phyloP scores from a whole-genome alignment of 2,329 filamentous ascomycete species.

The Tolypocladium sp. region DNA sequence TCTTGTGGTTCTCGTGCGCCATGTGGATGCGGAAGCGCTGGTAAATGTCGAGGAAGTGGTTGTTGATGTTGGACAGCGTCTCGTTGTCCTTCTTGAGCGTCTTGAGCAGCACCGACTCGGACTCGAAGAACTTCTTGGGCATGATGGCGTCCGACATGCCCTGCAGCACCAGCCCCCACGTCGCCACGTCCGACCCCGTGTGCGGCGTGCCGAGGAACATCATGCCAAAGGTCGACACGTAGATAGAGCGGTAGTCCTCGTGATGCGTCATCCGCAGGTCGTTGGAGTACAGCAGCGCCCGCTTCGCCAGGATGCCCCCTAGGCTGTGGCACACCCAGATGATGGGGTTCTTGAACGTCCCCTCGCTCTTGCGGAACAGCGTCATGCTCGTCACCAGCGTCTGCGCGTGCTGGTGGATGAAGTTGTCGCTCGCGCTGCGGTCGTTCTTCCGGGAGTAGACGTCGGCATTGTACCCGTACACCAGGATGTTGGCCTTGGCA shows the following conservation, averaged over 20 bases:
- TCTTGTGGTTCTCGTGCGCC: constrained; percentile 67
- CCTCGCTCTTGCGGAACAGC: constrained; percentile 50
- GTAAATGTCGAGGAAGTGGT: constrained; percentile 62
- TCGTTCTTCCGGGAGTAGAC: constrained; percentile 38
- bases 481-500: constrained; percentile 53
- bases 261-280: constrained; percentile 50
- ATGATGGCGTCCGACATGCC: constrained; percentile 57
- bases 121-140: constrained; percentile 57
- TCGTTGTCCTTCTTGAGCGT: constrained; percentile 68
- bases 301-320: constrained; percentile 64
- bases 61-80: constrained; percentile 65
- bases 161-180: constrained; percentile 60
- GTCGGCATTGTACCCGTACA: constrained; percentile 69
- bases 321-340: constrained; percentile 70
- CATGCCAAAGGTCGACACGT: constrained; percentile 65
- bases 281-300: constrained; percentile 58
- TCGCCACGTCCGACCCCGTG: constrained; percentile 57
- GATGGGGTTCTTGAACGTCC: constrained; percentile 53
- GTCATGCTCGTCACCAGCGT: constrained; percentile 55
- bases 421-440: constrained; percentile 53
- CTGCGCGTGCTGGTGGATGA: constrained; percentile 63
- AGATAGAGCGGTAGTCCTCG: constrained; percentile 59
- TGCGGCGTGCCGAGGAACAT: constrained; percentile 73
- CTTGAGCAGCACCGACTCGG: constrained; percentile 57
- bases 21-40: constrained; percentile 65